Evolutionary conservation across 106 monocot species (phyloP).

Genomic region (Posidonia australis): DNA sequence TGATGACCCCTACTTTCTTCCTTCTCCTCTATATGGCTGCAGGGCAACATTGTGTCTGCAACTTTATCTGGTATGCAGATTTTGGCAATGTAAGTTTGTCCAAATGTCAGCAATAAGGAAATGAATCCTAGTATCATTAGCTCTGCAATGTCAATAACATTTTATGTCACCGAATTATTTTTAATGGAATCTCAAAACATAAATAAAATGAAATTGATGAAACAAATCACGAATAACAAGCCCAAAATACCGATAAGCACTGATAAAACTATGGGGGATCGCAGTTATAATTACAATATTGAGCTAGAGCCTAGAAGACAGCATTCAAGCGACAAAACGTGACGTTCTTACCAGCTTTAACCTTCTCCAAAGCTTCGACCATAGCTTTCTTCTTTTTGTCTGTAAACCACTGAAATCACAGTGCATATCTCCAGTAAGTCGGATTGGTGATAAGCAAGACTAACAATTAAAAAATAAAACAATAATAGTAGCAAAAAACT

Average conservation of each 20-base stretch:
- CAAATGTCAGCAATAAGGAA: conserved; percentile 77
- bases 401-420: conserved; percentile 41
- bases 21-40: conserved; percentile 16
- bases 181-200: too few species aligned
- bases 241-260: too few species aligned
- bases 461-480: background rate
- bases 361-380: conserved; percentile 79
- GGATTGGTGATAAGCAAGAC: background rate
- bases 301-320: too few species aligned
- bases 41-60: conserved; percentile 84
- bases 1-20: conserved; percentile 1
- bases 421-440: background rate
- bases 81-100: conserved; percentile 55
- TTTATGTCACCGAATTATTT: background rate
- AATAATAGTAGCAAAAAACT: background rate
- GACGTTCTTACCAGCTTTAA: conserved; percentile 52
- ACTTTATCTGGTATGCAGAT: conserved; percentile 61
- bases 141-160: conserved; percentile 36
- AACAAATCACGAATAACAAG: too few species aligned
- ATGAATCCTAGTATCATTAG: conserved; percentile 97
- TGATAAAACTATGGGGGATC: too few species aligned
- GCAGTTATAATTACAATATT: too few species aligned
- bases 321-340: too few species aligned
- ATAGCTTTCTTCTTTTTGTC: conserved; percentile 47
- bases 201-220: too few species aligned